phyloP scores from a whole-genome alignment of 164 flowering plant genomes.

The Chimonanthus praecox region DNA sequence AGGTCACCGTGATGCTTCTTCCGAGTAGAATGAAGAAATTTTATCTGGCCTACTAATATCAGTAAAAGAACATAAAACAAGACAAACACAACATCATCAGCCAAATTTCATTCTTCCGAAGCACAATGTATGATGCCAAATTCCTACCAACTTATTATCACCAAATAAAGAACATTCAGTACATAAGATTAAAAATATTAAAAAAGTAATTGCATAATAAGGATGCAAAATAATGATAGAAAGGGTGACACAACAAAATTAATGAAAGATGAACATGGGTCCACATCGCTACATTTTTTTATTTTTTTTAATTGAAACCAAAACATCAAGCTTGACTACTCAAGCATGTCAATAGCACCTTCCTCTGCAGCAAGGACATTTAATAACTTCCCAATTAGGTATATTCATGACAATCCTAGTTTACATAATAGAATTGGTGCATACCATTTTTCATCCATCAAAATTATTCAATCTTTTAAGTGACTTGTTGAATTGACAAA shows the following conservation, averaged over 20 bases:
- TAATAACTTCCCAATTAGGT: not conserved
- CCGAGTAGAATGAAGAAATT: conserved; percentile 1
- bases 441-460: not conserved
- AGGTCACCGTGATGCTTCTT: conserved; percentile 6
- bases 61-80: too few species aligned
- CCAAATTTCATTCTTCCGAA: not conserved
- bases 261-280: not conserved
- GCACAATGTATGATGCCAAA: not conserved
- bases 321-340: not conserved
- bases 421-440: not conserved
- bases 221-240: not conserved
- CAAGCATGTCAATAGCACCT: not conserved
- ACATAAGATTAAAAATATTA: too few species aligned
- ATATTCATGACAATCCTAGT: too few species aligned
- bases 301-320: not conserved
- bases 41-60: not conserved
- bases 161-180: not conserved
- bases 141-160: not conserved
- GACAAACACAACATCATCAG: not conserved
- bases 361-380: not conserved
- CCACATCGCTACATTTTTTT: too few species aligned
- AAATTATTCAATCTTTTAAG: not conserved
- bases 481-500: not conserved
- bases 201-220: too few species aligned
- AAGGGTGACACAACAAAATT: not conserved